Evolutionary conservation across 805 yeast genomes (phyloP).

Genomic region (Torulaspora microellipsoides): DNA sequence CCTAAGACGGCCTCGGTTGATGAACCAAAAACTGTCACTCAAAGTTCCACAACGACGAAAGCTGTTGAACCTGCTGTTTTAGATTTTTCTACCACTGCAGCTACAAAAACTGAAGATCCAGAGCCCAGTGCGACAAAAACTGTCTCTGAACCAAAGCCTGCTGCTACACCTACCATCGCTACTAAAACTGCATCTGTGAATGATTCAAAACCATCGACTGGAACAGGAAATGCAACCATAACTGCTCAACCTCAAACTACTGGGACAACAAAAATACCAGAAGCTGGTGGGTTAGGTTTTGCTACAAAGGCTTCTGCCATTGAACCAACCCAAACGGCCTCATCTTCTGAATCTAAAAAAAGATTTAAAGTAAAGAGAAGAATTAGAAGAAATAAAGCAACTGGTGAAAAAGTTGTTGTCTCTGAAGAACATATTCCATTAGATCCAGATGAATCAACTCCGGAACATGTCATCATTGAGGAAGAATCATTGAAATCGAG

Average conservation of each 20-base stretch:
- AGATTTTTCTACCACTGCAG: not conserved
- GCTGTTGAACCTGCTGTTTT: not conserved
- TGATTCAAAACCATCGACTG: constrained; percentile 13
- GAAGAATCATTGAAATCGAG: constrained; percentile 20
- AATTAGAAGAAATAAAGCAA: constrained; percentile 38
- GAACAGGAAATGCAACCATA: constrained; percentile 5
- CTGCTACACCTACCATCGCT: constrained; percentile 4
- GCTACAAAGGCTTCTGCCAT: constrained; percentile 4
- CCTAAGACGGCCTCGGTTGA: constrained; percentile 21
- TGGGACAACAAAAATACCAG: constrained; percentile 36
- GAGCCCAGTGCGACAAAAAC: not conserved
- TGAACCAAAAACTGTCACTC: constrained; percentile 8
- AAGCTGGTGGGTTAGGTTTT: constrained; percentile 42
- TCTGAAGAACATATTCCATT: constrained; percentile 19
- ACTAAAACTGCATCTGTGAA: constrained; percentile 9
- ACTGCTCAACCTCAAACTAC: not conserved
- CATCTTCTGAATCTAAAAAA: constrained; percentile 19
- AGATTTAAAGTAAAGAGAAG: constrained; percentile 37
- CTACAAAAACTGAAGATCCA: not conserved
- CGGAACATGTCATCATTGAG: constrained; percentile 16
- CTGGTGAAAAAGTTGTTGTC: constrained; percentile 39
- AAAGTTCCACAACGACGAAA: constrained; percentile 1
- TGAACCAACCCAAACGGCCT: constrained; percentile 2
- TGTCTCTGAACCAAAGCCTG: not conserved
- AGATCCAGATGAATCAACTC: constrained; percentile 16